Percentiles rank a stretch among this genome's conserved stretches.
Evolutionary conservation across 2,329 filamentous ascomycete genomes (phyloP).

Genomic region (Pezicula neosporulosa): DNA sequence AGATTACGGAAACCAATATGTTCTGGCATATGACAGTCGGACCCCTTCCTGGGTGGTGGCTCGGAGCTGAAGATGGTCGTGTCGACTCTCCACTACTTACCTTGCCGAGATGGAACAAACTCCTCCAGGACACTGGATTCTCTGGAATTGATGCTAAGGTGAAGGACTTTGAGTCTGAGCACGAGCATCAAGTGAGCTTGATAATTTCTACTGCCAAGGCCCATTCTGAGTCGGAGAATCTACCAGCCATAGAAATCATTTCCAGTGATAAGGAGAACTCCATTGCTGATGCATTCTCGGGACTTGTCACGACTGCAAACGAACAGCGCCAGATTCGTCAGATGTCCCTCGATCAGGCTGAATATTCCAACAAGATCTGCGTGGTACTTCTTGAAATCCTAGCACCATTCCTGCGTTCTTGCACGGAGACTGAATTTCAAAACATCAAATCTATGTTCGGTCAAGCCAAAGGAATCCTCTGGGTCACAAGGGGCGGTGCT

Average conservation of each 20-base stretch:
- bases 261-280: neutral
- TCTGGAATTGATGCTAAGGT: neutral
- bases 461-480: neutral
- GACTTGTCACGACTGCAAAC: neutral
- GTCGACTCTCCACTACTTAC: too few species aligned
- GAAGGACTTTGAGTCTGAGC: neutral
- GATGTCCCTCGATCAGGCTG: neutral
- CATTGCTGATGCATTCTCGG: neutral
- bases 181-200: neutral
- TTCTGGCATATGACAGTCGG: too few species aligned
- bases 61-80: too few species aligned
- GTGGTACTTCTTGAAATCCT: slow-evolving; percentile 1
- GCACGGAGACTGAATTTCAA: slow-evolving; percentile 35
- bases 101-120: too few species aligned
- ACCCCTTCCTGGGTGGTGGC: too few species aligned
- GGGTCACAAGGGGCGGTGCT: slow-evolving; percentile 3
- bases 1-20: slow-evolving; percentile 10
- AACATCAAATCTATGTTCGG: neutral
- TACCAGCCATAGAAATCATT: neutral
- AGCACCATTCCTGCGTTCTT: slow-evolving; percentile 30
- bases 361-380: neutral
- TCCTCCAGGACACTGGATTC: too few species aligned
- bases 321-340: neutral
- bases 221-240: neutral
- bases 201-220: neutral